A percentile compares a stretch with the other conserved stretches of the same genome.
These are phyloP conservation scores for Yamadazyma spencermartinsiae DNA, from an alignment of 1,139 yeast genomes.

Conservation along the genomic window DNA sequence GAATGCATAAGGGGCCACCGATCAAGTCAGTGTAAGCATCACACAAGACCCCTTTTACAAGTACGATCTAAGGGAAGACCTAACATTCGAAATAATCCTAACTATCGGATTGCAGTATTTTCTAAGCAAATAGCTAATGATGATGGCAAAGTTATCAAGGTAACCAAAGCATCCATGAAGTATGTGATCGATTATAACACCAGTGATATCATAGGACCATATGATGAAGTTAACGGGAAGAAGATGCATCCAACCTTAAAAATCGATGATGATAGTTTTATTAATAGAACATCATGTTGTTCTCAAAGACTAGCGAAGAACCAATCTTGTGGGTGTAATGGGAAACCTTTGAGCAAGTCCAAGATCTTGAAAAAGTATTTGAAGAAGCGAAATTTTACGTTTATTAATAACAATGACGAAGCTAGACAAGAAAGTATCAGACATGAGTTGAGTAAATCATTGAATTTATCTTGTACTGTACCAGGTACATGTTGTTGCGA, in stretches of 20 bases:
- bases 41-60: conserved; percentile 73
- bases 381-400: conserved; percentile 20
- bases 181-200: conserved; percentile 51
- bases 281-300: conserved; percentile 38
- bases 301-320: conserved; percentile 23
- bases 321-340: conserved; percentile 32
- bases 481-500: conserved; percentile 55
- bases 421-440: conserved; percentile 15
- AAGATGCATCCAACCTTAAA: conserved; percentile 27
- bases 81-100: conserved; percentile 46
- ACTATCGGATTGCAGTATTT: conserved; percentile 58
- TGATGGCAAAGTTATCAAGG: conserved; percentile 33
- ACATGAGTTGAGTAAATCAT: conserved; percentile 28
- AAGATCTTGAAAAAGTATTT: conserved; percentile 40
- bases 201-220: conserved; percentile 46
- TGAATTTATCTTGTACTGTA: conserved; percentile 34
- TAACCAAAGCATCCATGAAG: conserved; percentile 48
- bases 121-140: conserved; percentile 40
- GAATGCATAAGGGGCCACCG: conserved; percentile 93
- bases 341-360: conserved; percentile 30
- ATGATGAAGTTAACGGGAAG: conserved; percentile 23
- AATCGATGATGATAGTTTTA: conserved; percentile 36
- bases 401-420: conserved; percentile 16
- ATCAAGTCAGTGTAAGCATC: conserved; percentile 83
- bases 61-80: conserved; percentile 93